These are phyloP conservation scores for Heliocybe sulcata DNA, from an alignment of 1,284 basidiomycete species.

Conservation along the genomic window DNA sequence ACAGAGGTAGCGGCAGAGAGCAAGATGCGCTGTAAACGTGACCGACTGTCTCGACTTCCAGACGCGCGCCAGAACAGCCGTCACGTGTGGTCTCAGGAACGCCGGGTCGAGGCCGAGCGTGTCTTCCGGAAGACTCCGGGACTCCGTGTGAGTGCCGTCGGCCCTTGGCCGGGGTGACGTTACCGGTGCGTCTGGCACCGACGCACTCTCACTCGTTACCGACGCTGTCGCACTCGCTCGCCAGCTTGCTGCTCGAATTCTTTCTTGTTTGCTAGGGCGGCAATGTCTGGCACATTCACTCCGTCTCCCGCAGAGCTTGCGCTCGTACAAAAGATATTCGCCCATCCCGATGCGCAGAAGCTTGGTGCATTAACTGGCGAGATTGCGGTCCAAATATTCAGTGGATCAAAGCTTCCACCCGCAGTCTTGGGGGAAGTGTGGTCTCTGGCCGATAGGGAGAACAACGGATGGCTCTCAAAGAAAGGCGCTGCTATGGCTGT, in stretches of 20 bases:
- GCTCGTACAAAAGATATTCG: conserved; percentile 66
- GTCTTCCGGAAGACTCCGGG: too few species aligned
- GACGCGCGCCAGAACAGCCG: background rate
- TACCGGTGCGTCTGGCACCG: background rate
- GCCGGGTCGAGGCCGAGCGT: background rate
- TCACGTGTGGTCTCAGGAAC: conserved; percentile 2
- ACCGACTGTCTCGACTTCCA: background rate
- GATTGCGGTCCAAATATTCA: conserved; percentile 76
- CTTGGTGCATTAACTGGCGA: conserved; percentile 81
- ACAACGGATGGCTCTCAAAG: conserved; percentile 85
- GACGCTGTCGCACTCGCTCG: background rate
- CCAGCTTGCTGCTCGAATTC: background rate
- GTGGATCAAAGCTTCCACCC: conserved; percentile 71
- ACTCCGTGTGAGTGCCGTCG: background rate
- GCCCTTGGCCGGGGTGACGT: background rate
- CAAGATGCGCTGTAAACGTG: background rate
- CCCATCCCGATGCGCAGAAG: conserved; percentile 65
- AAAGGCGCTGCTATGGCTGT: conserved; percentile 84
- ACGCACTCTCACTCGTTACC: background rate
- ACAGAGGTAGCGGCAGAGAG: background rate
- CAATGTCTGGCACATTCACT: conserved; percentile 56
- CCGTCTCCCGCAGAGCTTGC: conserved; percentile 61
- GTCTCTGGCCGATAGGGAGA: conserved; percentile 87
- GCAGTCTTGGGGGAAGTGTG: conserved; percentile 90
- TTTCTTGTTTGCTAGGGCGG: conserved; percentile 8